These are phyloP conservation scores for Mycena latifolia DNA, from an alignment of 768 basidiomycete genomes.

Conservation along the genomic window DNA sequence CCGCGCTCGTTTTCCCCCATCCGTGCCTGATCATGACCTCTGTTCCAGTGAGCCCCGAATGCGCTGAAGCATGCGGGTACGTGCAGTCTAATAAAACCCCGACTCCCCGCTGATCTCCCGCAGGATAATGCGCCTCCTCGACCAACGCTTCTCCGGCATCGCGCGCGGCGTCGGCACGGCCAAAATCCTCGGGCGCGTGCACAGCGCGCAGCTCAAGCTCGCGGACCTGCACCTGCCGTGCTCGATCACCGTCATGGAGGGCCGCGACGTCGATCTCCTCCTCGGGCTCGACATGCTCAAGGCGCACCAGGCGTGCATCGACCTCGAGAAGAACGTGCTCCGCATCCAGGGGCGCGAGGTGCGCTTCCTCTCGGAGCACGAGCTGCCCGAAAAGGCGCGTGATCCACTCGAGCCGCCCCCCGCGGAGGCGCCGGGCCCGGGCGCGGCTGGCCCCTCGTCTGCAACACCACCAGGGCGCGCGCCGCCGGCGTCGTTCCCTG, in stretches of 20 bases:
- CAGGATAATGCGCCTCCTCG: slow-evolving; percentile 92
- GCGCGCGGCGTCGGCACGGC: slow-evolving; percentile 96
- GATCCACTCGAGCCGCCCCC: slow-evolving; percentile 44
- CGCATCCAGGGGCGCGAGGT: slow-evolving; percentile 95
- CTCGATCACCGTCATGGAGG: slow-evolving; percentile 97
- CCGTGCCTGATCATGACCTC: not conserved
- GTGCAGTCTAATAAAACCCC: not conserved
- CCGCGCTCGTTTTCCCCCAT: slow-evolving; percentile 41
- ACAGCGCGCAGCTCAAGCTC: slow-evolving; percentile 92
- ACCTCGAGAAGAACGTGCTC: slow-evolving; percentile 89
- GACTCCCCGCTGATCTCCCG: slow-evolving; percentile 15
- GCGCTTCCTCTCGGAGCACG: slow-evolving; percentile 91
- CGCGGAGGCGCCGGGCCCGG: slow-evolving; percentile 30
- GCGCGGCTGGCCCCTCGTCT: slow-evolving; percentile 37
- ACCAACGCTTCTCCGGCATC: slow-evolving; percentile 88
- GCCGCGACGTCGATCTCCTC: slow-evolving; percentile 93
- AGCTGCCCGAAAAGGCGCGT: slow-evolving; percentile 87
- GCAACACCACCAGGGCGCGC: slow-evolving; percentile 37
- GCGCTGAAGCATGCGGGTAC: slow-evolving; percentile 86
- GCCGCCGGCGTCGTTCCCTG: slow-evolving; percentile 66
- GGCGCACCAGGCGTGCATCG: slow-evolving; percentile 96
- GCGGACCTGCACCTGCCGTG: slow-evolving; percentile 88
- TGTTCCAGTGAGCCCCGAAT: slow-evolving; percentile 86
- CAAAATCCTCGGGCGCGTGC: slow-evolving; percentile 92
- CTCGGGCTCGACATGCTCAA: slow-evolving; percentile 99